Evolutionary conservation across 2,329 filamentous ascomycete genomes (phyloP).

Genomic region (Aspergillus pseudonomiae): DNA sequence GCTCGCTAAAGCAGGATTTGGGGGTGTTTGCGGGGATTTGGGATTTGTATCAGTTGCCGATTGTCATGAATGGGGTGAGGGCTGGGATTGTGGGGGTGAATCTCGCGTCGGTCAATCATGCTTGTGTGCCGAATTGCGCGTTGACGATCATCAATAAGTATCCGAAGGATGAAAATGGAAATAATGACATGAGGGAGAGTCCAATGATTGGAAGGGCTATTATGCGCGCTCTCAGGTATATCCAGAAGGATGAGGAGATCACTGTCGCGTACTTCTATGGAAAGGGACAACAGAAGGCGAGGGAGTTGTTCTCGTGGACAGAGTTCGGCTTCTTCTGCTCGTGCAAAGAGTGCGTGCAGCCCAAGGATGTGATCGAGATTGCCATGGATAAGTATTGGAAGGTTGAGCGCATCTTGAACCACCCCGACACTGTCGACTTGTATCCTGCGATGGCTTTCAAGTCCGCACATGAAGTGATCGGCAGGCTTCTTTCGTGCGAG

Average conservation of each 20-base stretch:
- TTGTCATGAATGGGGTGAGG: background rate
- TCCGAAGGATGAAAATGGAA: conserved; percentile 1
- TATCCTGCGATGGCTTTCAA: conserved; percentile 21
- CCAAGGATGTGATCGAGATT: conserved; percentile 15
- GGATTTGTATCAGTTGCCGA: conserved; percentile 11
- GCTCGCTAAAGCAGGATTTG: background rate
- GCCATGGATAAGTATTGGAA: conserved; percentile 12
- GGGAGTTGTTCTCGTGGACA: conserved; percentile 16
- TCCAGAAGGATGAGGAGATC: conserved; percentile 30
- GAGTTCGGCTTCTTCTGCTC: conserved; percentile 28
- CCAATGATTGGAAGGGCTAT: conserved; percentile 6
- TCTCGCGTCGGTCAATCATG: conserved; percentile 27
- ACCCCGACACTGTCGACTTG: conserved; percentile 7
- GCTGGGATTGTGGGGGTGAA: conserved; percentile 17
- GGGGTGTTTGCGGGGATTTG: conserved; percentile 10
- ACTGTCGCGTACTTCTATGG: conserved; percentile 25
- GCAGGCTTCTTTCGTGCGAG: background rate
- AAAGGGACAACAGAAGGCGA: conserved; percentile 1
- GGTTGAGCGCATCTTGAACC: conserved; percentile 10
- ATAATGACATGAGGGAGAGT: background rate
- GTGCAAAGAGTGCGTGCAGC: conserved; percentile 26
- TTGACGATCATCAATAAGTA: conserved; percentile 13
- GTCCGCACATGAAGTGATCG: conserved; percentile 14
- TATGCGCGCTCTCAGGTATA: conserved; percentile 21
- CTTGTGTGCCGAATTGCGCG: conserved; percentile 28